Evolutionary conservation across 768 basidiomycete genomes (phyloP).

Genomic region (Aureoboletus auriporus): DNA sequence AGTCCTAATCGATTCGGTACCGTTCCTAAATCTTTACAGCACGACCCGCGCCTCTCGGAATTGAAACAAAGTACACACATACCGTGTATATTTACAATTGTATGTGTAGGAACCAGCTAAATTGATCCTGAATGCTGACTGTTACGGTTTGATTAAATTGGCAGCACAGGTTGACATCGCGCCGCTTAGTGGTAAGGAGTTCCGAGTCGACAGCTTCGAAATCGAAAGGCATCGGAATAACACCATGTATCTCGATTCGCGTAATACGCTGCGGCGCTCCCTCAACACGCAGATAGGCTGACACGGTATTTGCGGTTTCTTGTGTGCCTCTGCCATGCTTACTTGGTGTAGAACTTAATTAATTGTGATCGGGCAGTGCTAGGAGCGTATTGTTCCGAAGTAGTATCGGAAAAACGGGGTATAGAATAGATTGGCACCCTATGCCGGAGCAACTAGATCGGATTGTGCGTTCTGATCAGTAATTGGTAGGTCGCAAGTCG

Average conservation of each 20-base stretch:
- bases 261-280: not conserved
- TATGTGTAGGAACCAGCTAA: not conserved
- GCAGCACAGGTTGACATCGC: too few species aligned
- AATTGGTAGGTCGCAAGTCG: not conserved
- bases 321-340: not conserved
- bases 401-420: too few species aligned
- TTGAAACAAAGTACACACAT: too few species aligned
- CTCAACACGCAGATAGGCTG: not conserved
- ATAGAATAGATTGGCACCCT: too few species aligned
- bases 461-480: not conserved
- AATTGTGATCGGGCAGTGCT: slow-evolving; percentile 1
- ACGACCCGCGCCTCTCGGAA: slow-evolving; percentile 3
- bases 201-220: not conserved
- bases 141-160: not conserved
- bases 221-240: not conserved
- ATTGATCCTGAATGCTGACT: not conserved
- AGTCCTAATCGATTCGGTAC: not conserved
- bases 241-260: not conserved
- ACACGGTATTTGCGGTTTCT: not conserved
- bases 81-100: not conserved
- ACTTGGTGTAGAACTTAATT: not conserved
- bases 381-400: not conserved
- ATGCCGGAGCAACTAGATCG: too few species aligned
- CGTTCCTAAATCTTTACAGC: not conserved
- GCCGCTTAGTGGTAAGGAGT: too few species aligned